phyloP scores from a whole-genome alignment of 129 eudicot genomes.

The Lonicera japonica region DNA sequence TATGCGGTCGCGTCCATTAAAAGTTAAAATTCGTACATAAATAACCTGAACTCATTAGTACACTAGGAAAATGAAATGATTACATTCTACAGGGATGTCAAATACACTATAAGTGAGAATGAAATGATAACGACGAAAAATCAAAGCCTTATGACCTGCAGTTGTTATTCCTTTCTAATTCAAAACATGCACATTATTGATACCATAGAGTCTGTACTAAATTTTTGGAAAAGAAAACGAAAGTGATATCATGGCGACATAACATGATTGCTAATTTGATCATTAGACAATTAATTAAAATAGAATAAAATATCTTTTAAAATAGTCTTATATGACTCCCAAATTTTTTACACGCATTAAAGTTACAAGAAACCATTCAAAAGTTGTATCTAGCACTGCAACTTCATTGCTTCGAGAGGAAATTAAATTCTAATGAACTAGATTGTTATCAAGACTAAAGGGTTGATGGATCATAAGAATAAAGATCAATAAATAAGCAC shows the following conservation, averaged over 20 bases:
- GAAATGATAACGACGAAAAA: not conserved
- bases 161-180: not conserved
- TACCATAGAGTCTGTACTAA: no score
- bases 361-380: no score
- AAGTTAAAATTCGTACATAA: no score
- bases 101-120: not conserved
- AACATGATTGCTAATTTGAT: not conserved
- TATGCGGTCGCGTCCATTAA: no score
- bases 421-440: no score
- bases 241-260: not conserved
- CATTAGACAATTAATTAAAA: not conserved
- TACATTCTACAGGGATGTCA: not conserved
- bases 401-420: not conserved
- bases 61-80: not conserved
- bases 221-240: no score
- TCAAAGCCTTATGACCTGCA: not conserved
- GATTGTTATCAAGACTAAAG: no score
- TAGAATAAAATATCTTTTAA: not conserved
- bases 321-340: not conserved
- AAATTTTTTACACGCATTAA: no score
- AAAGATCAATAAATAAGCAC: not conserved
- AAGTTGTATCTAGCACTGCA: not conserved
- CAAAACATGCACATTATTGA: no score
- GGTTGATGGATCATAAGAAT: no score
- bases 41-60: no score